Conservation (phyloP, 2,329 filamentous ascomycete species). For the Clarireedia hainanense region DNA sequence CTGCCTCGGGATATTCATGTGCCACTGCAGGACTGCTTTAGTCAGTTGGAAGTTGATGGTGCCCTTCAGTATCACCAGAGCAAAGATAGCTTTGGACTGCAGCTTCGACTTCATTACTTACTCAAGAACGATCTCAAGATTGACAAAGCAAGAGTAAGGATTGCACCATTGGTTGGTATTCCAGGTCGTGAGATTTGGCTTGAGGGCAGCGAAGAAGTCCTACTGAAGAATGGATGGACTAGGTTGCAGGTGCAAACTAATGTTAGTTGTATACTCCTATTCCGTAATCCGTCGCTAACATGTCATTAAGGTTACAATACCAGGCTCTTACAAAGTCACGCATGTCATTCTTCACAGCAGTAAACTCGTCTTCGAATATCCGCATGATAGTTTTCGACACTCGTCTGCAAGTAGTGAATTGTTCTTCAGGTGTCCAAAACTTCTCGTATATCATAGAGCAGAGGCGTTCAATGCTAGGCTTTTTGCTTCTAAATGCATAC, state of each 20-base stretch:
- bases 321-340: conserved; percentile 69
- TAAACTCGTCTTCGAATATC: conserved; percentile 59
- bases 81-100: conserved; percentile 67
- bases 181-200: conserved; percentile 61
- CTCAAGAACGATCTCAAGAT: conserved; percentile 63
- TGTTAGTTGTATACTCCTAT: conserved; percentile 27
- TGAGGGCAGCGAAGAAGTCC: conserved; percentile 35
- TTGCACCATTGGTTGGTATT: conserved; percentile 48
- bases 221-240: conserved; percentile 39
- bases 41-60: conserved; percentile 57
- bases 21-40: conserved; percentile 67
- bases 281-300: conserved; percentile 24
- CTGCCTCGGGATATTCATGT: conserved; percentile 56
- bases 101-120: conserved; percentile 61
- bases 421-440: conserved; percentile 50
- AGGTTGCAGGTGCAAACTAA: conserved; percentile 39
- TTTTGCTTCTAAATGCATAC: conserved; percentile 59
- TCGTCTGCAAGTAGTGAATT: conserved; percentile 13
- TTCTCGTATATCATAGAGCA: conserved; percentile 66
- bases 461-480: conserved; percentile 63
- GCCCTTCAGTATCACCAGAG: conserved; percentile 61
- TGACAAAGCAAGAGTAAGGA: conserved; percentile 54
- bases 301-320: conserved; percentile 47
- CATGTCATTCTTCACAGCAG: conserved; percentile 57
- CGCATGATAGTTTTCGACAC: conserved; percentile 40